A percentile compares a stretch with the other conserved stretches of the same genome.
These are phyloP conservation scores for Talaromyces sp. DNA, from an alignment of 2,329 filamentous ascomycete genomes.

Conservation along the genomic window DNA sequence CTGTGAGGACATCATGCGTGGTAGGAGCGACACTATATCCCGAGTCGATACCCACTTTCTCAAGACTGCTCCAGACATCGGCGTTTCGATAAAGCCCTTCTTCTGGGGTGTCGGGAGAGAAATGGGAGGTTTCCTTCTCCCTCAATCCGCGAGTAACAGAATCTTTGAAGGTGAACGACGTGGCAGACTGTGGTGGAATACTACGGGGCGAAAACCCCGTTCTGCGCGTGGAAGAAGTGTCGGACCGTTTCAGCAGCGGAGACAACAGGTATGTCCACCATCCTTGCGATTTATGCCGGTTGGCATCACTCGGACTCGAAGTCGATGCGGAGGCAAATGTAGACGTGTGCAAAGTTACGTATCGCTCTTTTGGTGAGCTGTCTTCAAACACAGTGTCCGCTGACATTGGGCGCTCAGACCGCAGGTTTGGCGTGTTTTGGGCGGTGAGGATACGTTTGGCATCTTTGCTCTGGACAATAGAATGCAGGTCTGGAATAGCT, in stretches of 20 bases:
- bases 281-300: slow-evolving; percentile 39
- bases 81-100: slow-evolving; percentile 6
- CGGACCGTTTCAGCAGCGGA: slow-evolving; percentile 35
- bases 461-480: slow-evolving; percentile 12
- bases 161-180: slow-evolving; percentile 12
- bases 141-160: not conserved
- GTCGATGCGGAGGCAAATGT: slow-evolving; percentile 19
- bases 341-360: slow-evolving; percentile 14
- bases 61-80: not conserved
- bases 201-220: slow-evolving; percentile 17
- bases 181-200: slow-evolving; percentile 18
- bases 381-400: slow-evolving; percentile 33
- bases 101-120: slow-evolving; percentile 29
- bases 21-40: not conserved
- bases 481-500: slow-evolving; percentile 30
- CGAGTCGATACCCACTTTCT: not conserved
- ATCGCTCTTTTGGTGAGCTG: slow-evolving; percentile 24
- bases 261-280: slow-evolving; percentile 47
- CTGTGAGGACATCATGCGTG: not conserved
- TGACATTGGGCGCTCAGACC: slow-evolving; percentile 27
- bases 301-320: slow-evolving; percentile 28
- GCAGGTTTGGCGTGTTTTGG: slow-evolving; percentile 15
- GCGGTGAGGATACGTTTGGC: slow-evolving; percentile 12
- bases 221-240: slow-evolving; percentile 25
- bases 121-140: slow-evolving; percentile 16